Evolutionary conservation across 352 stramenopile genomes (phyloP).

Genomic region (Peronospora belbahrii): DNA sequence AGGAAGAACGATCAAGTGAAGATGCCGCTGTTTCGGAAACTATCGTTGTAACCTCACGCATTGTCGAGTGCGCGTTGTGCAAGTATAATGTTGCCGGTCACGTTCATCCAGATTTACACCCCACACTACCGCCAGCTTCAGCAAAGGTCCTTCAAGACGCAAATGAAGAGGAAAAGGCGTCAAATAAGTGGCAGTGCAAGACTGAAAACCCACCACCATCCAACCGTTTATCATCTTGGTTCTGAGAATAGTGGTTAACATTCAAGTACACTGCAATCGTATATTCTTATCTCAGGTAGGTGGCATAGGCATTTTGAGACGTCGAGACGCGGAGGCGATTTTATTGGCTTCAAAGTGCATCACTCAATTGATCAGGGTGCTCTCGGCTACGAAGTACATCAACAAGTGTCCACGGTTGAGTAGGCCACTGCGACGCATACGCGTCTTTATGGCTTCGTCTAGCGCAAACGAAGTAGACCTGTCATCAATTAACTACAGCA

Average conservation of each 20-base stretch:
- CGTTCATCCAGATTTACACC: conserved; percentile 24
- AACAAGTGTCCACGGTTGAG: too few relatives aligned
- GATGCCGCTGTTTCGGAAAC: not conserved
- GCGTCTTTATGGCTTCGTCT: conserved; percentile 29
- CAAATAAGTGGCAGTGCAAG: conserved; percentile 11
- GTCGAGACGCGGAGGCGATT: conserved; percentile 27
- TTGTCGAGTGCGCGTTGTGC: conserved; percentile 39
- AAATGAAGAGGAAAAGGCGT: conserved; percentile 4
- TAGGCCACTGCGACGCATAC: conserved; percentile 32
- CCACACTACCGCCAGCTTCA: conserved; percentile 8
- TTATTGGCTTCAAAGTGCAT: too few relatives aligned
- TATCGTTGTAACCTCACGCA: conserved; percentile 9
- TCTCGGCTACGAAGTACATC: conserved; percentile 51
- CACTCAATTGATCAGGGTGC: too few relatives aligned
- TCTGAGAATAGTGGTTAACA: too few relatives aligned
- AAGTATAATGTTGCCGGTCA: conserved; percentile 58
- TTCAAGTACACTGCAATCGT: too few relatives aligned
- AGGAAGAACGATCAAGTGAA: not conserved
- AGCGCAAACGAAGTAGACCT: conserved; percentile 24
- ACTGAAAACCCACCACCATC: conserved; percentile 14
- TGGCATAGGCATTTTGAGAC: conserved; percentile 28
- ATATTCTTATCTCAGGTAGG: too few relatives aligned
- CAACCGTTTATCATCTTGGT: conserved; percentile 51
- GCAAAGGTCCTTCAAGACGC: not conserved
- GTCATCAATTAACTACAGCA: conserved; percentile 32